A percentile compares a stretch with the other conserved stretches of the same genome.
Evolutionary conservation across 495 filamentous ascomycete species (phyloP).

Genomic region (Penicillium steckii): DNA sequence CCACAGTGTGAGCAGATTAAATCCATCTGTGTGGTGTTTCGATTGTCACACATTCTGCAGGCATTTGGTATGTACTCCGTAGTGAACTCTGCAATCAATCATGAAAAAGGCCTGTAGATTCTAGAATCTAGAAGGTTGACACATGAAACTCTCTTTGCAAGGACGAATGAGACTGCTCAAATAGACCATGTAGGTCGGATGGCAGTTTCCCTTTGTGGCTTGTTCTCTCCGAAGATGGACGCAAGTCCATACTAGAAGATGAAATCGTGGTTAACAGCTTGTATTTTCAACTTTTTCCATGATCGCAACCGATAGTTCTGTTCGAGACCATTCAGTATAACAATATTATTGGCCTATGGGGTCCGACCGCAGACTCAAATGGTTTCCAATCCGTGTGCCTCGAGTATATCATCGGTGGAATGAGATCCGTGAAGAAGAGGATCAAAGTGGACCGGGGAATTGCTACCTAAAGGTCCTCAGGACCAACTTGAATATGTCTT

Average conservation of each 20-base stretch:
- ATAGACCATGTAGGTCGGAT: conserved; percentile 14
- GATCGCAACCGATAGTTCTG: conserved; percentile 7
- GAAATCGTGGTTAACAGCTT: conserved; percentile 15
- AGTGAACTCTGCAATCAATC: too few relatives aligned
- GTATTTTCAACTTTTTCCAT: conserved; percentile 11
- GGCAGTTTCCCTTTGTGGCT: conserved; percentile 3
- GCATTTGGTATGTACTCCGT: conserved; percentile 23
- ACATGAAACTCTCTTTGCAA: conserved; percentile 22
- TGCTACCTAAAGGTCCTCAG: conserved; percentile 2
- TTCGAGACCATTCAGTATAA: conserved; percentile 19
- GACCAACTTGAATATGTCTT: conserved; percentile 15
- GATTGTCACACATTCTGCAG: conserved; percentile 17
- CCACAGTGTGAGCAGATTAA: conserved; percentile 21
- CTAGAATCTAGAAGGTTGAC: conserved; percentile 18
- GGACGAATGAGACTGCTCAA: conserved; percentile 20
- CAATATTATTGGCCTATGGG: conserved; percentile 12
- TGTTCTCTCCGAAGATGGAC: conserved; percentile 16
- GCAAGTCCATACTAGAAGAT: conserved; percentile 22
- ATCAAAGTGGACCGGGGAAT: conserved; percentile 19
- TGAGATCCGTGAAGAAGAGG: conserved; percentile 16
- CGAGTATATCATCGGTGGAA: conserved; percentile 13
- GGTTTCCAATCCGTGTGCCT: conserved; percentile 13
- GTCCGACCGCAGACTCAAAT: conserved; percentile 14
- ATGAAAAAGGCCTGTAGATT: conserved; percentile 22
- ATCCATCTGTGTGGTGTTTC: conserved; percentile 23